Evolutionary conservation across 345 rosid genomes (phyloP).

Genomic region (Populus pruinosa): DNA sequence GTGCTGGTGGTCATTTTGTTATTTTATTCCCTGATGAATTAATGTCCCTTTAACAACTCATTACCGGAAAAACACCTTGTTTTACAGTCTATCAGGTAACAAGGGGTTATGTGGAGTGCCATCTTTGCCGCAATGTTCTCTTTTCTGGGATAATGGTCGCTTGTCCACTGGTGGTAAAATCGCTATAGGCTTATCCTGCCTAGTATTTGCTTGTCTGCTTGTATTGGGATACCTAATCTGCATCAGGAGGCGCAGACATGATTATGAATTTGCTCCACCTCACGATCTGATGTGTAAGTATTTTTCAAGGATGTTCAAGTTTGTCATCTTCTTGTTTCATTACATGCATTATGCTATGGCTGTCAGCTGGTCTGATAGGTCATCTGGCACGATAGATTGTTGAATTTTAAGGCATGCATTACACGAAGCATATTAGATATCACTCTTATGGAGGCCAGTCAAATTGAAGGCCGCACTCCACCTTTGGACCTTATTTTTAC

Average conservation of each 20-base stretch:
- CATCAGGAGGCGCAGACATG: conserved; percentile 64
- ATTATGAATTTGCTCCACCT: conserved; percentile 89
- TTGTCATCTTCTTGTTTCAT: neutral
- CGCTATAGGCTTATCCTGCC: conserved; percentile 59
- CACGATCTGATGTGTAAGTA: conserved; percentile 86
- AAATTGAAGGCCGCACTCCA: neutral
- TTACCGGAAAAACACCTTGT: neutral
- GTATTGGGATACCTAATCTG: conserved; percentile 53
- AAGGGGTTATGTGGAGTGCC: conserved; percentile 91
- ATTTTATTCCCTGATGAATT: neutral
- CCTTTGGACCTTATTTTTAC: neutral
- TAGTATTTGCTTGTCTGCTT: conserved; percentile 36
- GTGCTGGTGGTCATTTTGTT: neutral
- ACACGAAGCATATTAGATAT: neutral
- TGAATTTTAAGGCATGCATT: neutral
- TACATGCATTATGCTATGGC: neutral
- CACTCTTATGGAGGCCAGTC: neutral
- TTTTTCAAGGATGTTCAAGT: conserved; percentile 2
- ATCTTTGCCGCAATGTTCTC: conserved; percentile 65
- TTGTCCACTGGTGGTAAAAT: conserved; percentile 80
- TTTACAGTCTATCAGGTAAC: conserved; percentile 81
- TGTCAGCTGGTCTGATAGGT: neutral
- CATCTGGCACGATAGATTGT: neutral
- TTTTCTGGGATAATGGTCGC: conserved; percentile 81
- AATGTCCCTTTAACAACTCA: neutral